These are phyloP conservation scores for Solanum bulbocastanum DNA, from an alignment of 257 asterid species.

Conservation along the genomic window DNA sequence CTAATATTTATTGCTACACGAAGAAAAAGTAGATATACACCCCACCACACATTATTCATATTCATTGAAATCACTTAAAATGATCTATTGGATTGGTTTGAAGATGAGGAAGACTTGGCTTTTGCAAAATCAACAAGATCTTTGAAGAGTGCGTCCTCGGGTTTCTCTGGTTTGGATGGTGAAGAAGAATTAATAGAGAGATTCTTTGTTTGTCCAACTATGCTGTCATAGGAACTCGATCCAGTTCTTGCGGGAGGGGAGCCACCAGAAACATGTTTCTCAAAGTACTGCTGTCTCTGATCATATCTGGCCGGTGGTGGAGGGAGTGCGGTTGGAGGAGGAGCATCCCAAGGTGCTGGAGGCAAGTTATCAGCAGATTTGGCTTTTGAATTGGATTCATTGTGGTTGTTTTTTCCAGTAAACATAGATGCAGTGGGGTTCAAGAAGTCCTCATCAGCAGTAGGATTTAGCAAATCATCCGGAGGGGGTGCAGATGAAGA, in stretches of 20 bases:
- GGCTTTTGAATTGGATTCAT: slow-evolving; percentile 26
- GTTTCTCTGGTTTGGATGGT: slow-evolving; percentile 49
- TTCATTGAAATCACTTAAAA: slow-evolving; percentile 19
- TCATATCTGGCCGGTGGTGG: slow-evolving; percentile 75
- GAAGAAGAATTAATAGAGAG: slow-evolving; percentile 52
- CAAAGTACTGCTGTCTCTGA: slow-evolving; percentile 79
- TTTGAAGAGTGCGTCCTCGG: slow-evolving; percentile 76
- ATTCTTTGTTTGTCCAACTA: slow-evolving; percentile 67
- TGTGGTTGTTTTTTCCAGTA: slow-evolving; percentile 29
- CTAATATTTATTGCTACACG: not conserved
- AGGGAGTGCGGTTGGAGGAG: slow-evolving; percentile 39
- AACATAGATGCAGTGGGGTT: slow-evolving; percentile 83
- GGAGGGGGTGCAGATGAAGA: slow-evolving; percentile 27
- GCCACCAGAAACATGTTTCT: slow-evolving; percentile 35
- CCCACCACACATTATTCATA: slow-evolving; percentile 18
- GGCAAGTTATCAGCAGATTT: slow-evolving; percentile 49
- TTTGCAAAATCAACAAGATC: slow-evolving; percentile 91
- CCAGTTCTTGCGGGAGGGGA: slow-evolving; percentile 40
- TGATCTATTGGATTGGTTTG: slow-evolving; percentile 55
- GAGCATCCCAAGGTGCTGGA: slow-evolving; percentile 46
- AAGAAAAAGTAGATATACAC: slow-evolving; percentile 4
- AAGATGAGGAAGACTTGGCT: slow-evolving; percentile 81
- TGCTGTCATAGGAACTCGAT: slow-evolving; percentile 58
- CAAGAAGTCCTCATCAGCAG: slow-evolving; percentile 43
- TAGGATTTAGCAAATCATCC: slow-evolving; percentile 34